These are phyloP conservation scores for Candida peoriensis DNA, from an alignment of 805 yeast species.

Conservation along the genomic window DNA sequence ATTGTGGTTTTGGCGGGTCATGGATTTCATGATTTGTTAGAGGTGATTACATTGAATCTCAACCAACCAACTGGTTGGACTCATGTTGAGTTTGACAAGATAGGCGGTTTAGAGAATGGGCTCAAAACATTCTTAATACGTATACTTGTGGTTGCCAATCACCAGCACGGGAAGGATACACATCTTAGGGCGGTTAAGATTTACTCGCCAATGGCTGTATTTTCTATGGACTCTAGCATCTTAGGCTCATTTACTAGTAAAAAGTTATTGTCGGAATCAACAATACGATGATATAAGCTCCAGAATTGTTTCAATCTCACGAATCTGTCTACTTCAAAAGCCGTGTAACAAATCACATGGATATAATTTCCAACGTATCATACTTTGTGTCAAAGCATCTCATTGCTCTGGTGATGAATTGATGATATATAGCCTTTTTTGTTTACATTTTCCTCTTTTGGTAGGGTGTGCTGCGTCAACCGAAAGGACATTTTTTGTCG, in stretches of 20 bases:
- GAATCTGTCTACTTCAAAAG: too few relatives aligned
- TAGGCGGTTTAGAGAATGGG: conserved; percentile 36
- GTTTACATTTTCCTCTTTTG: too few relatives aligned
- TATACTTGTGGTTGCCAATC: conserved; percentile 64
- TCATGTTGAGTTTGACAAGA: conserved; percentile 44
- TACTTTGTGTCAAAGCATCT: too few relatives aligned
- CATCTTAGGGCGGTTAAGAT: conserved; percentile 76
- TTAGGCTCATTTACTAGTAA: conserved; percentile 23
- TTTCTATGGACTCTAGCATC: conserved; percentile 18
- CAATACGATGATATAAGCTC: conserved; percentile 11
- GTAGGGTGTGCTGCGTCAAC: too few relatives aligned
- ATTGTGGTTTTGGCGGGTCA: conserved; percentile 66
- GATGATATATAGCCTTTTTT: too few relatives aligned
- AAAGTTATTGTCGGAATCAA: conserved; percentile 19
- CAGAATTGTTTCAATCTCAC: too few relatives aligned
- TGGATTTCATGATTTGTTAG: conserved; percentile 71
- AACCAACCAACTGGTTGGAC: conserved; percentile 77
- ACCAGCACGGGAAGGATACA: conserved; percentile 94
- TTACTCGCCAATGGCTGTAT: conserved; percentile 36
- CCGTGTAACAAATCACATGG: too few relatives aligned
- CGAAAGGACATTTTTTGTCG: too few relatives aligned
- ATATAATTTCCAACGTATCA: too few relatives aligned
- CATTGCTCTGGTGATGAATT: too few relatives aligned
- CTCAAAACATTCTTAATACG: conserved; percentile 65
- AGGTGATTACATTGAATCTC: conserved; percentile 55